Evolutionary conservation across 371 early-diverging fungal species (phyloP).

Genomic region (Mortierella sp.): DNA sequence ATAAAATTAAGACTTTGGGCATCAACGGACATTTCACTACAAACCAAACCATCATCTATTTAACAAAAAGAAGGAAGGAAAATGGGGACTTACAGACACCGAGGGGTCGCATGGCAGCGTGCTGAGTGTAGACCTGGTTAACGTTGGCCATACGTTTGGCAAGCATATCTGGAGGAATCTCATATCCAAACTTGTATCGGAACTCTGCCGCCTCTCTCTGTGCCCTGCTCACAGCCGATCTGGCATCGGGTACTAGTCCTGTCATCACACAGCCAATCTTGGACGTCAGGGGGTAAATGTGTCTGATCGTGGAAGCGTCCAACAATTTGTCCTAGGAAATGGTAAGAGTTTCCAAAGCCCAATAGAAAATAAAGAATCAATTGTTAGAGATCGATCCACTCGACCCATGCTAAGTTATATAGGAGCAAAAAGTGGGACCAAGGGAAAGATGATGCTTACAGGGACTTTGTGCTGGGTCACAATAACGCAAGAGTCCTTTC

Average conservation of each 20-base stretch:
- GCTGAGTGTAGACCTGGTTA: slow-evolving; percentile 99
- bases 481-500: slow-evolving; percentile 93
- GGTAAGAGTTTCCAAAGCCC: too few species aligned
- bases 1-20: too few species aligned
- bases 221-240: slow-evolving; percentile 92
- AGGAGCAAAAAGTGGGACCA: neutral
- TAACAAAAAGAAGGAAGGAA: neutral
- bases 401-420: neutral
- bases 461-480: slow-evolving; percentile 98
- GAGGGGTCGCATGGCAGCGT: slow-evolving; percentile 98
- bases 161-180: slow-evolving; percentile 95
- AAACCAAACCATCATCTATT: too few species aligned
- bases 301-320: slow-evolving; percentile 95
- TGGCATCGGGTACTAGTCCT: slow-evolving; percentile 96
- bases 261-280: slow-evolving; percentile 98
- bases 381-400: too few species aligned
- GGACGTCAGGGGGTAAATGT: slow-evolving; percentile 93
- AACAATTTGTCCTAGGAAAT: slow-evolving; percentile 89
- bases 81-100: slow-evolving; percentile 90
- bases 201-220: slow-evolving; percentile 98
- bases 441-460: slow-evolving; percentile 61
- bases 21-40: too few species aligned
- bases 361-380: too few species aligned
- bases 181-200: slow-evolving; percentile 98
- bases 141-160: slow-evolving; percentile 97